Evolutionary conservation across 2,329 filamentous ascomycete genomes (phyloP).

Genomic region (Metarhizium album): DNA sequence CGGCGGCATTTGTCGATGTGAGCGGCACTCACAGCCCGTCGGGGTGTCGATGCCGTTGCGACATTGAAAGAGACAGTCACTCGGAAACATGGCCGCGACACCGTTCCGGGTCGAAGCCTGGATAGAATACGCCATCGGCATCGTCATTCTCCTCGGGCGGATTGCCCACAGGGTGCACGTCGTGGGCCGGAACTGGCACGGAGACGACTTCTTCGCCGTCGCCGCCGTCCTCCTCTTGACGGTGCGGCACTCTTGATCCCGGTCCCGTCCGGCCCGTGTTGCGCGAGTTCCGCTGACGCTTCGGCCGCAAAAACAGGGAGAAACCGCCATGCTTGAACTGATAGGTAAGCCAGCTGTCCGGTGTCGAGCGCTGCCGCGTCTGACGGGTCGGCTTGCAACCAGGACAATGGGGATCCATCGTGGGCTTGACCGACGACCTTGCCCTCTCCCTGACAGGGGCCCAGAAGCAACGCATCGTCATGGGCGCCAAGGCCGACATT

Average conservation of each 20-base stretch:
- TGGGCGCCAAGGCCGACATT: constrained; percentile 12
- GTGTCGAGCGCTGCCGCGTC: too few species aligned
- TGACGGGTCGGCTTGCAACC: not conserved
- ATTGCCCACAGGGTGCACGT: constrained; percentile 27
- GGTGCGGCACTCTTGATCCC: constrained; percentile 12
- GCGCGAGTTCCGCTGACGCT: too few species aligned
- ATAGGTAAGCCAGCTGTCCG: constrained; percentile 21
- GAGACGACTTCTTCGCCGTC: constrained; percentile 32
- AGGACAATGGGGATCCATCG: constrained; percentile 15
- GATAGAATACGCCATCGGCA: constrained; percentile 30
- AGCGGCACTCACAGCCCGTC: too few species aligned
- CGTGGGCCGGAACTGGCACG: constrained; percentile 29
- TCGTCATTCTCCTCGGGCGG: constrained; percentile 25
- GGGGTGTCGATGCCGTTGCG: too few species aligned
- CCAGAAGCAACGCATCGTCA: constrained; percentile 10
- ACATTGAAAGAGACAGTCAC: too few species aligned
- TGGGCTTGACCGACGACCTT: constrained; percentile 13
- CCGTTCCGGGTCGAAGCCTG: constrained; percentile 33
- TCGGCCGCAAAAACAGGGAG: constrained; percentile 5
- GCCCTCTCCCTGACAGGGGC: constrained; percentile 8
- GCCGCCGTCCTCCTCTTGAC: constrained; percentile 27
- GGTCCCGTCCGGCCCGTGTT: too few species aligned
- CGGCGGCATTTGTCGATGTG: too few species aligned
- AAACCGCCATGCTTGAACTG: constrained; percentile 22
- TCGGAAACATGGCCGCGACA: constrained; percentile 14